Evolutionary conservation across 352 stramenopile genomes (phyloP).

Genomic region (Globisporangium recalcitrans): DNA sequence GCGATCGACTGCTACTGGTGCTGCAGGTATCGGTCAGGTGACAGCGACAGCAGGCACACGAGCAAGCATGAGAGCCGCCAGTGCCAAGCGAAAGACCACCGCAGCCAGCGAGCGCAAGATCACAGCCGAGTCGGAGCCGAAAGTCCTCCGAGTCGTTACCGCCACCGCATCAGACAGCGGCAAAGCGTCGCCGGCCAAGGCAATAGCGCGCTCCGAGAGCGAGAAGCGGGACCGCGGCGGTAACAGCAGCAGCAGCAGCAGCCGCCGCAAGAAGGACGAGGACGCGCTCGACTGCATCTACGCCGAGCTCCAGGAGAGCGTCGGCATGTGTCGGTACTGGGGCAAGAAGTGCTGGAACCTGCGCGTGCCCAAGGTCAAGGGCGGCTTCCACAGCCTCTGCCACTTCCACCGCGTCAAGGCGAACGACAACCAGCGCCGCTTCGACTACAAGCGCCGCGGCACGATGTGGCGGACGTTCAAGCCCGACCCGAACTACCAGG

Average conservation of each 20-base stretch:
- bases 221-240: too few relatives aligned
- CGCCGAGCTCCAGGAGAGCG: conserved; percentile 13
- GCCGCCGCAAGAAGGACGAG: conserved; percentile 11
- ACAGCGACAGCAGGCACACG: neutral
- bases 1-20: neutral
- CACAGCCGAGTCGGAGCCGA: neutral
- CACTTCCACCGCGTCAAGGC: conserved; percentile 24
- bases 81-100: too few relatives aligned
- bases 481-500: conserved; percentile 5
- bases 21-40: neutral
- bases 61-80: too few relatives aligned
- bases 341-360: conserved; percentile 20
- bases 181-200: neutral
- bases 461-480: conserved; percentile 13
- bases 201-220: neutral
- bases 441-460: conserved; percentile 20
- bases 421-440: conserved; percentile 25
- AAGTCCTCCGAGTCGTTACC: neutral
- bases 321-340: conserved; percentile 18
- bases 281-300: conserved; percentile 15
- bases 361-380: conserved; percentile 24
- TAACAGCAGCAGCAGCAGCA: neutral
- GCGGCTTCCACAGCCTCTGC: conserved; percentile 24
- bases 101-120: too few relatives aligned
- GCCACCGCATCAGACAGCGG: neutral